These are phyloP conservation scores for Schoenoplectus tabernaemontani DNA, from an alignment of 202 grass and related monocot genomes.

Conservation along the genomic window DNA sequence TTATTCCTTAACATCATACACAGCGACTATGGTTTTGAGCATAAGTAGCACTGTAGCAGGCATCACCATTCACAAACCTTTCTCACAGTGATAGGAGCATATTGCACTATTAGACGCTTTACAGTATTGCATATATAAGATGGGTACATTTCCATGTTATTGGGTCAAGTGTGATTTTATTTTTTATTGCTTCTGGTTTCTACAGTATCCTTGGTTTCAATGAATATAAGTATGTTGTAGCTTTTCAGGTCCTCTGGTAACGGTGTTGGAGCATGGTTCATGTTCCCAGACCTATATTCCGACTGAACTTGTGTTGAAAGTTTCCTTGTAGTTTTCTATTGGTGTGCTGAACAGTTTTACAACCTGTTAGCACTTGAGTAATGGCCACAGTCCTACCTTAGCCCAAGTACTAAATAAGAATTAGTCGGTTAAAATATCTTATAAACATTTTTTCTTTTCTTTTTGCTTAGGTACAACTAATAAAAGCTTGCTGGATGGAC, in stretches of 20 bases:
- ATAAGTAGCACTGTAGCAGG: background rate
- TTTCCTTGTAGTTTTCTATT: background rate
- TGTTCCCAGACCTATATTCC: background rate
- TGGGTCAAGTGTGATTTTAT: background rate
- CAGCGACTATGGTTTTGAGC: background rate
- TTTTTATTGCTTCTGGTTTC: background rate
- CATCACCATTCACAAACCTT: background rate
- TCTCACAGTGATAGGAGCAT: background rate
- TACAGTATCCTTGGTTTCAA: background rate
- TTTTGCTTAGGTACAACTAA: conserved; percentile 1
- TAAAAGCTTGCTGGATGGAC: conserved; percentile 1
- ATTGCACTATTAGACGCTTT: background rate
- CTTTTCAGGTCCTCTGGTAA: background rate
- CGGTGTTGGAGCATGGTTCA: background rate
- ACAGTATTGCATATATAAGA: background rate
- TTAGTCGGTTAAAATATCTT: background rate
- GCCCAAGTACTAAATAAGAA: background rate
- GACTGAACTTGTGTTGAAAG: background rate
- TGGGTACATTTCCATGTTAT: background rate
- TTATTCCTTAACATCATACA: background rate
- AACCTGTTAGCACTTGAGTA: background rate
- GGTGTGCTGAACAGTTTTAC: background rate
- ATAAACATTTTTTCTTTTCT: background rate
- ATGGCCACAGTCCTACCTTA: background rate
- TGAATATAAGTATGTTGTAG: background rate